Base-by-base conservation (phyloP, 768 basidiomycete species). In the Mycena polygramma region DNA sequence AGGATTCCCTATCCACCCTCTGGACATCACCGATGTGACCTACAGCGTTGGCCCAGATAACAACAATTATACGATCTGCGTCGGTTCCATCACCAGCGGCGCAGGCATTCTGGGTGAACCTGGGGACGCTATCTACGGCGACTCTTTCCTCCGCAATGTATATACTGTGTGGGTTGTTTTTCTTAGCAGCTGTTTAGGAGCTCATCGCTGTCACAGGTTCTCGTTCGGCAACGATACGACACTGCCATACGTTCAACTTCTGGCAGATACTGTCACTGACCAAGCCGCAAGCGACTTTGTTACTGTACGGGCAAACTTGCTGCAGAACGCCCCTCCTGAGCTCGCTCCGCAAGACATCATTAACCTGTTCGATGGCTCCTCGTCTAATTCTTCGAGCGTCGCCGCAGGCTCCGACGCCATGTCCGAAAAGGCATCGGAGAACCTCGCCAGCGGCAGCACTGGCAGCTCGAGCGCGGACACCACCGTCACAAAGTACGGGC, bases 91-190 rank as follows among this genome's bases (percentile, higher is more conserved):
- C 48, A 78, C 75, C 1, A 73, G 75, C 3, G 76, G 77, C 2
- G 79, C 83, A 14, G 59, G 59, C n/a, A 63, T 75, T 48, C 74
- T 73, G 9, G 69, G 30, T 6, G 30, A 46, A 4, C 67, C 66
- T 35, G 84, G 78, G 17, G 85, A 86, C 30, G 79, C 79, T 22
- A 54, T 83, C 2, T 79, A 86, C 48, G 85, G 85, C 2, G 83
- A 83, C 68, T 77, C 82, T 7, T 85, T 85, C 75, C 79, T 86
- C 73, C 83, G 85, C 41, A 86, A 86, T 62, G 82, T 85, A 24
- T 86, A 86, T 65, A 76, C 82, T 0, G 81, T 84, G 84, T 85
- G 75, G 7, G 83, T 69, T 65, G 37, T 10, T 30, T 30, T 30
- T 30, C n/a, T 30, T 3, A 30, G 30, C 30, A 30, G 30, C 30